Evolutionary conservation across 2,329 filamentous ascomycete genomes (phyloP).

Genomic region (Colletotrichum lentis): DNA sequence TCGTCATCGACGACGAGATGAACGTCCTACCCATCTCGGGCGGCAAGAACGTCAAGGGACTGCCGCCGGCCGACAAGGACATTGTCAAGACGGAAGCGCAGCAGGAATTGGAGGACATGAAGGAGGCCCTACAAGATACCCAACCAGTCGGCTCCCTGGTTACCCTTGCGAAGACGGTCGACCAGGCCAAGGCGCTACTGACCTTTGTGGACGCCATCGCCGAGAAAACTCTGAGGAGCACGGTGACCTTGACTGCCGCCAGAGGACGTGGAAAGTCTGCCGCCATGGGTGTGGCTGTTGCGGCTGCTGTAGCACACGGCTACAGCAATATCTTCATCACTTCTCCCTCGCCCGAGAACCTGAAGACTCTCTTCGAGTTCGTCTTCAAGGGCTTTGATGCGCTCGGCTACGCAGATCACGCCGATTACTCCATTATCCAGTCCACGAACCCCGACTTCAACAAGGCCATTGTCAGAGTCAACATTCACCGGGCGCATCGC

Average conservation of each 20-base stretch:
- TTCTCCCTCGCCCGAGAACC: slow-evolving; percentile 94
- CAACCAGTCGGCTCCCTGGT: slow-evolving; percentile 87
- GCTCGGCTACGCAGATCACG: slow-evolving; percentile 90
- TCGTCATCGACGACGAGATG: slow-evolving; percentile 96
- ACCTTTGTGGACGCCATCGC: slow-evolving; percentile 96
- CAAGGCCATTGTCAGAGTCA: slow-evolving; percentile 97
- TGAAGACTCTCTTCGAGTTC: slow-evolving; percentile 98
- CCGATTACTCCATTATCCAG: slow-evolving; percentile 97
- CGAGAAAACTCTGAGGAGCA: slow-evolving; percentile 93
- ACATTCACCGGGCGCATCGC: slow-evolving; percentile 91
- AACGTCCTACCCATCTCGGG: slow-evolving; percentile 98
- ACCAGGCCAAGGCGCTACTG: slow-evolving; percentile 95
- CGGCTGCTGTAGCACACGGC: slow-evolving; percentile 91
- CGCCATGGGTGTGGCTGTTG: slow-evolving; percentile 91
- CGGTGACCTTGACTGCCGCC: slow-evolving; percentile 90
- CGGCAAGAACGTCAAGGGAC: slow-evolving; percentile 84
- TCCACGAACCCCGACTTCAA: slow-evolving; percentile 99
- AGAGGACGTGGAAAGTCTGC: slow-evolving; percentile 97
- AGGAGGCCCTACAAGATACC: slow-evolving; percentile 84
- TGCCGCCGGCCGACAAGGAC: slow-evolving; percentile 79
- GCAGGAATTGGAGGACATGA: slow-evolving; percentile 83
- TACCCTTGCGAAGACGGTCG: slow-evolving; percentile 85
- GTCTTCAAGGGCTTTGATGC: slow-evolving; percentile 98
- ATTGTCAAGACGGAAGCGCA: slow-evolving; percentile 75
- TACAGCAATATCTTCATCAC: slow-evolving; percentile 99